Conservation (phyloP, 1,284 basidiomycete species). For the Cryptococcus sp. region DNA sequence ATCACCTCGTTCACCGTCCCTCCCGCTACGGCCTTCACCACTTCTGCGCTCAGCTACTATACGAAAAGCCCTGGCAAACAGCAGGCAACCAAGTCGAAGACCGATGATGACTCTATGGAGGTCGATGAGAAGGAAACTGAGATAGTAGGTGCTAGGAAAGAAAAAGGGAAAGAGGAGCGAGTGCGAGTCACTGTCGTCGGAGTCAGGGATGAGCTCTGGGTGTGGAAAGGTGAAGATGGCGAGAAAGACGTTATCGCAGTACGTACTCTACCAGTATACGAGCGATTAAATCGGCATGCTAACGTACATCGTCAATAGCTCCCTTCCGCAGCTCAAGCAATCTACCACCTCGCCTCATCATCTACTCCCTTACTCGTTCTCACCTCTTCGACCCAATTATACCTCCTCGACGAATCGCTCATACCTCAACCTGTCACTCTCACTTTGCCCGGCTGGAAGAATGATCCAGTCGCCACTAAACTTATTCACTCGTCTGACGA, state of each 20-base stretch:
- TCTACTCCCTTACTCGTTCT: slow-evolving; percentile 21
- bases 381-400: slow-evolving; percentile 13
- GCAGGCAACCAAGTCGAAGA: not conserved
- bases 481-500: slow-evolving; percentile 7
- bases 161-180: slow-evolving; percentile 6
- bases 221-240: slow-evolving; percentile 45
- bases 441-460: not conserved
- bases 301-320: not conserved
- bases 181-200: slow-evolving; percentile 40
- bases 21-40: slow-evolving; percentile 45
- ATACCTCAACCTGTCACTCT: slow-evolving; percentile 5
- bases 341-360: slow-evolving; percentile 21
- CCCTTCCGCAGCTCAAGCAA: slow-evolving; percentile 7
- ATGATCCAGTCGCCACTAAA: slow-evolving; percentile 13
- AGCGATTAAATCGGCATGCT: too few species aligned
- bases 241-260: slow-evolving; percentile 30
- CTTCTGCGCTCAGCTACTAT: slow-evolving; percentile 42
- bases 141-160: slow-evolving; percentile 3
- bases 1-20: slow-evolving; percentile 51
- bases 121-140: slow-evolving; percentile 8
- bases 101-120: slow-evolving; percentile 20
- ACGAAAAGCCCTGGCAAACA: slow-evolving; percentile 5
- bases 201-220: slow-evolving; percentile 38
- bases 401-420: slow-evolving; percentile 22
- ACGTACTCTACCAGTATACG: slow-evolving; percentile 1